A percentile compares a stretch with the other conserved stretches of the same genome.
Evolutionary conservation across 805 yeast species (phyloP).

Genomic region (Tetrapisispora phaffii): DNA sequence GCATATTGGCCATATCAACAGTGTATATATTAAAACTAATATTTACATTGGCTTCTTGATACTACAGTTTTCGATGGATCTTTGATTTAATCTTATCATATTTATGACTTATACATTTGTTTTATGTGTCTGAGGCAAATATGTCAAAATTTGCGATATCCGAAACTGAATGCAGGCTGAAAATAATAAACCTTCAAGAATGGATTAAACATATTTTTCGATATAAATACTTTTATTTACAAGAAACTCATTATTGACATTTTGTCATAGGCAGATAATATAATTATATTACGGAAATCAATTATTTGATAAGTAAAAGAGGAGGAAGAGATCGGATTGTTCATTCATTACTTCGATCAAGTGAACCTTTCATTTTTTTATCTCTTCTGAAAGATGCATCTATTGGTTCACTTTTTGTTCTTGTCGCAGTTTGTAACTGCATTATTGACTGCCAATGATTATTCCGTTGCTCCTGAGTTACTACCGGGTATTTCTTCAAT

Average conservation of each 20-base stretch:
- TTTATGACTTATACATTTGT: neutral
- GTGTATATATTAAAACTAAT: too few species aligned
- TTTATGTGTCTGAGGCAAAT: neutral
- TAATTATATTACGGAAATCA: too few species aligned
- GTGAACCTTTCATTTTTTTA: neutral
- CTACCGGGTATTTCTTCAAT: conserved; percentile 22
- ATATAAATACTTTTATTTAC: too few species aligned
- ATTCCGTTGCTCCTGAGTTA: conserved; percentile 18
- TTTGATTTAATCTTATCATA: too few species aligned
- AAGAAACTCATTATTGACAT: too few species aligned
- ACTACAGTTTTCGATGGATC: too few species aligned
- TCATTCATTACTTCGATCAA: neutral
- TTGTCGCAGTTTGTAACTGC: neutral
- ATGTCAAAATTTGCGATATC: neutral
- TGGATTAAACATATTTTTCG: too few species aligned
- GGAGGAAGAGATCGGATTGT: too few species aligned
- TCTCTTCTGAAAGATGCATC: neutral
- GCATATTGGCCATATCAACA: too few species aligned
- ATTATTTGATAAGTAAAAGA: neutral
- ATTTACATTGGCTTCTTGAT: too few species aligned
- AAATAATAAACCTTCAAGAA: neutral
- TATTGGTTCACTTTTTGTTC: neutral
- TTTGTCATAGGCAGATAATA: too few species aligned
- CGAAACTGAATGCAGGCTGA: neutral
- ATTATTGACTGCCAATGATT: neutral